Evolutionary conservation across 2,329 filamentous ascomycete genomes (phyloP), one percentile per base, ranked within the genome.

Genomic region (Ramularia collo-cygni): DNA sequence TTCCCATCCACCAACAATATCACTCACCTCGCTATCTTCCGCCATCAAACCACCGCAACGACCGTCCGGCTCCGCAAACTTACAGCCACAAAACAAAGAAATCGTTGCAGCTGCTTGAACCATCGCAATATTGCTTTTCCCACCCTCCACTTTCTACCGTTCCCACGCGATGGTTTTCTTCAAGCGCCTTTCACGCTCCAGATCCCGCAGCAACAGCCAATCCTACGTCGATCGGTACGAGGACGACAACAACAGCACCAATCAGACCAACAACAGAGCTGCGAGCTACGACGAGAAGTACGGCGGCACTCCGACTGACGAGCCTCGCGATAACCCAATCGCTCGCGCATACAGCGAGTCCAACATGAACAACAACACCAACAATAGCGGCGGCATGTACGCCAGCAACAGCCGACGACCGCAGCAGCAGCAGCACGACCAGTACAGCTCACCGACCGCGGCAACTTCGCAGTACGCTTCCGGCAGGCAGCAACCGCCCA

Each of bases 161-260:
- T 18, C 36, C 21, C 27, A 15, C 21, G 54, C 57, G 58, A 64
- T 59, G 68, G 47, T 48, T 41, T 69, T 71, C 64, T 70, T 70
- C 67, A 71, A 70, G 57, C 67, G 68, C 48, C 63, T 64, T 31
- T 60, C 55, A 42, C 51, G 68, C 45, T 68, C 65, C 38, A 58
- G 64, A 30, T 60, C 62, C 40, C 67, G 70, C 53, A 64, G 58
- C 55, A 70, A 71, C 60, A 61, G 61, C 41, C 69, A 71, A 53
- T 65, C 60, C 53, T 72, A 72, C 65, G 63, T 72, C 48, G 69
- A 72, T 51, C 59, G 62, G 57, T 62, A 66, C 58, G 54, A 62
- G 38, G 44, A 53, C 35, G 64, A 67, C 62, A 60, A 63, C 53
- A 54, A 48, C 50, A 64, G 62, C 46, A 59, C 58, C 53, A 69